Evolutionary conservation across 2,329 filamentous ascomycete species (phyloP).

Genomic region (Thelonectria olida): DNA sequence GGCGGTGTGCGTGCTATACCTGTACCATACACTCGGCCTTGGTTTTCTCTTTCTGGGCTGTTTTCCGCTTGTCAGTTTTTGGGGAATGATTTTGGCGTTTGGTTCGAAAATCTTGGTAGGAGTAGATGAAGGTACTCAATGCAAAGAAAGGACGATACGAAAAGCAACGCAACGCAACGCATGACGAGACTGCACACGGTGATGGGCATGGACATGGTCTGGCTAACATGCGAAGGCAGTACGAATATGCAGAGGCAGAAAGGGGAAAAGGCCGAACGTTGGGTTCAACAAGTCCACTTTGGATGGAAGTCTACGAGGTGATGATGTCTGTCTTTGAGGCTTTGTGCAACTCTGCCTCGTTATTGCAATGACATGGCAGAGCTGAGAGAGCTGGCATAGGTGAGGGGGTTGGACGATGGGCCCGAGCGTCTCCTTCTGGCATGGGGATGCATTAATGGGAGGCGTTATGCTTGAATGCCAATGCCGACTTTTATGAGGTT

Average conservation of each 20-base stretch:
- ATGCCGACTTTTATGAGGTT: neutral
- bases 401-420: too few relatives aligned
- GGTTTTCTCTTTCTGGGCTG: constrained; percentile 33
- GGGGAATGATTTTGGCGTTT: constrained; percentile 39
- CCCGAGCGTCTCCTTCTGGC: neutral
- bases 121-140: constrained; percentile 44
- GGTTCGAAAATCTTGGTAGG: constrained; percentile 43
- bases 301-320: constrained; percentile 8
- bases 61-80: constrained; percentile 27
- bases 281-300: constrained; percentile 11
- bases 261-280: neutral
- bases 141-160: constrained; percentile 38
- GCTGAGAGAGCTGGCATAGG: too few relatives aligned
- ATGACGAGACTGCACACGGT: neutral
- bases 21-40: constrained; percentile 39
- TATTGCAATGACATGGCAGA: too few relatives aligned
- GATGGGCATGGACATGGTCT: too few relatives aligned
- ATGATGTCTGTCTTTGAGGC: neutral
- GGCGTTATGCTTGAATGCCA: constrained; percentile 2
- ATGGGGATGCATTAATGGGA: constrained; percentile 6
- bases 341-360: constrained; percentile 1
- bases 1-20: constrained; percentile 41
- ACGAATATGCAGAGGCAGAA: too few relatives aligned
- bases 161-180: constrained; percentile 7
- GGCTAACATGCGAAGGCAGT: too few relatives aligned